Conservation (phyloP, 768 basidiomycete species). For the Collybia sp. region DNA sequence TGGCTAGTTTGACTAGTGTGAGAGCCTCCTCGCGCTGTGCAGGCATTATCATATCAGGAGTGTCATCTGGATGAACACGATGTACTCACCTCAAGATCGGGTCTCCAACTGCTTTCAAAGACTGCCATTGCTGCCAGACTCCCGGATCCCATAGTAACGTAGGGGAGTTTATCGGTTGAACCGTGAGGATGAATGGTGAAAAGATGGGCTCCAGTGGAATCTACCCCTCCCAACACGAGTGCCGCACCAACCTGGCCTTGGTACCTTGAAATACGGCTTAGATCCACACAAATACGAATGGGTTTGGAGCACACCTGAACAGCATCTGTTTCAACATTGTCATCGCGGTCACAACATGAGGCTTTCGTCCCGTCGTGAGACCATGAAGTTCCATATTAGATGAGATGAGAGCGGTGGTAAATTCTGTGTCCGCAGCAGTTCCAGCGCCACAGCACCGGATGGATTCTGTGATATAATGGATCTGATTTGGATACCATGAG, state of each 20-base stretch:
- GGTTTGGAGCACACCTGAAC: conserved; percentile 53
- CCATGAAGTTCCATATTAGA: conserved; percentile 94
- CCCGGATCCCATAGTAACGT: conserved; percentile 98
- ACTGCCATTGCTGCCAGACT: conserved; percentile 97
- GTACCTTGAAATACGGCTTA: conserved; percentile 44
- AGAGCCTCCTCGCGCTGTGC: conserved; percentile 76
- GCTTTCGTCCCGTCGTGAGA: conserved; percentile 86
- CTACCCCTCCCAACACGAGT: conserved; percentile 95
- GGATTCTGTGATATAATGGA: conserved; percentile 93
- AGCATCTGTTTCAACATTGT: conserved; percentile 98
- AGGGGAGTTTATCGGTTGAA: conserved; percentile 97
- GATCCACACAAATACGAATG: neutral
- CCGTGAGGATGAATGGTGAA: conserved; percentile 97
- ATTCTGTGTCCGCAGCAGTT: conserved; percentile 98
- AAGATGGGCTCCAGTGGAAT: conserved; percentile 87
- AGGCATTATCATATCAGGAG: neutral
- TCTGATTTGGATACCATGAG: conserved; percentile 41
- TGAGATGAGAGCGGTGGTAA: conserved; percentile 90
- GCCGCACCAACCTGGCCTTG: conserved; percentile 95
- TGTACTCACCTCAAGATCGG: conserved; percentile 69
- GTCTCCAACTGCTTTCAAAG: conserved; percentile 83
- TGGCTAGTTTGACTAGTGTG: conserved; percentile 76
- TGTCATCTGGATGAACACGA: neutral
- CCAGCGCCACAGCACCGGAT: conserved; percentile 99
- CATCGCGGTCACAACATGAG: conserved; percentile 96